Evolutionary conservation across 2,329 filamentous ascomycete genomes (phyloP), one percentile per base, ranked within the genome.

Genomic region (Phialophora expanda): DNA sequence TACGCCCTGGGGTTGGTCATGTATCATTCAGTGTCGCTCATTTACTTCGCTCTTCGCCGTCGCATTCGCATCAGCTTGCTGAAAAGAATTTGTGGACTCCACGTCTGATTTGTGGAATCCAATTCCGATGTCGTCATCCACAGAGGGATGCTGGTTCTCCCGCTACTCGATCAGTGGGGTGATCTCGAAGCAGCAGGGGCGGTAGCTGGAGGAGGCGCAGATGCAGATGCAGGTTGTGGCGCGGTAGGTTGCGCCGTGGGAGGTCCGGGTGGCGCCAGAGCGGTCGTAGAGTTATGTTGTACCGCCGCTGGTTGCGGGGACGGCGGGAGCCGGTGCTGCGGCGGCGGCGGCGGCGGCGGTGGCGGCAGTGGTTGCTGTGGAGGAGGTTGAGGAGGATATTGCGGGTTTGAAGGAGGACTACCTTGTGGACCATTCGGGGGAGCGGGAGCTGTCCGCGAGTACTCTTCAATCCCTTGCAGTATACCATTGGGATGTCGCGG

Each of bases 401-500:
- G 62, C 12, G 14, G 8, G 17, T 56, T 65, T 46, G 53, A 44
- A 20, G 24, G 20, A n/a, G 38, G 17, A 44, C 38, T 44, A n/a
- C 38, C 38, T 17, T 44, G 38, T 44, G 38, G 38, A n/a, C 17
- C 38, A 20, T 34, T 20, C 44, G 61, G 38, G 51, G 24, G 4
- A 30, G 26, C 53, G 14, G 66, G 55, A 14, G 53, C 55, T 24
- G 66, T 38, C 55, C 60, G 56, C 4, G 66, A 68, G 44, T 66
- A 68, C 22, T 68, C 66, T 50, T 68, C 66, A 38, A 70, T 68
- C 1, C 68, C 68, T 3, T 44, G 60, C 4, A 70, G 50, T 11
- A 70, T 68, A 4, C 68, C 68, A 62, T 70, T 70, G 3, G 60
- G 28, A 38, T 60, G 56, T 2, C 62, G 65, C 34, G 65, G 46